These are phyloP conservation scores for Cochlearia excelsa DNA, from an alignment of 345 rosid genomes.

Conservation along the genomic window DNA sequence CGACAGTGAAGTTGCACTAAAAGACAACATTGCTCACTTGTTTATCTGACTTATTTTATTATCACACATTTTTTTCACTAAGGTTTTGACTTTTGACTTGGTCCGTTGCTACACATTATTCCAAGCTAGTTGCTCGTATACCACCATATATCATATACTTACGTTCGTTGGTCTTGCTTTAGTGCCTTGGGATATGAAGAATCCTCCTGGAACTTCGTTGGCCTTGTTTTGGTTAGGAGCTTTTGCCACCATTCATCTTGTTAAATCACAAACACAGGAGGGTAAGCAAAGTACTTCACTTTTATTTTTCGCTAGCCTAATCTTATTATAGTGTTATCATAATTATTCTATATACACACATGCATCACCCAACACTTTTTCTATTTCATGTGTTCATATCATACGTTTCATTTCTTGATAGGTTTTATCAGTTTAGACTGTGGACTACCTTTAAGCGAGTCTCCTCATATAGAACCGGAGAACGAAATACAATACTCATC, in stretches of 20 bases:
- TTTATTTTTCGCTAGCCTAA: no score
- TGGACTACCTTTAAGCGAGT: slow-evolving; percentile 23
- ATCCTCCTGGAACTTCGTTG: not conserved
- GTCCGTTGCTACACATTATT: not conserved
- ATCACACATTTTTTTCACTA: not conserved
- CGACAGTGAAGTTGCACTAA: slow-evolving; percentile 8
- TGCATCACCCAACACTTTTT: not conserved
- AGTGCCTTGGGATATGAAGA: slow-evolving; percentile 14
- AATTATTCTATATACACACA: not conserved
- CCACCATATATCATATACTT: not conserved
- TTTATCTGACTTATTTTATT: not conserved
- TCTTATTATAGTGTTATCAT: no score
- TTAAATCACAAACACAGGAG: slow-evolving; percentile 39
- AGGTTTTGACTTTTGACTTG: slow-evolving; percentile 9
- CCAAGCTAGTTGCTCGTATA: not conserved
- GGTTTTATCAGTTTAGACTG: slow-evolving; percentile 44
- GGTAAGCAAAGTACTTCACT: slow-evolving; percentile 20
- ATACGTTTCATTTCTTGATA: slow-evolving; percentile 21
- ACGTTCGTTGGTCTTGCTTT: not conserved
- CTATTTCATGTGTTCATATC: no score
- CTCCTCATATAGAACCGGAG: slow-evolving; percentile 25
- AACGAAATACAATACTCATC: slow-evolving; percentile 33
- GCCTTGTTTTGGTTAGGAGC: not conserved
- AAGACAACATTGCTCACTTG: slow-evolving; percentile 15
- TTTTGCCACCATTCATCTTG: slow-evolving; percentile 10